A percentile compares a stretch with the other conserved stretches of the same genome.
These are phyloP conservation scores for Bonia amplexicaulis DNA, from an alignment of 176 grass and related monocot genomes.

Conservation along the genomic window DNA sequence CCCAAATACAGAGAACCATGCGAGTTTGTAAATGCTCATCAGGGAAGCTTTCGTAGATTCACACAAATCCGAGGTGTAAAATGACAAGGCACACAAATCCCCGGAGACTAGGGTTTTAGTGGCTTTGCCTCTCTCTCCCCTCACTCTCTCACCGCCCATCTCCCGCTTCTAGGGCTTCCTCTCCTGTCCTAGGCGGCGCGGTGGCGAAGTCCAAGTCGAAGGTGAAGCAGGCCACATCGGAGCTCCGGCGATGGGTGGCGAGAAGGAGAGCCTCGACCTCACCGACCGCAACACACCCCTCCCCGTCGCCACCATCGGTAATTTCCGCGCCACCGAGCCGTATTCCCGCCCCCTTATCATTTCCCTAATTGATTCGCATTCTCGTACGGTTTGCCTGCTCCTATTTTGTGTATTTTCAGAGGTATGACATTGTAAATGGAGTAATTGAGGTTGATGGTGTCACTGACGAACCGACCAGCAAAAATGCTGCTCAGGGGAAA, in stretches of 20 bases:
- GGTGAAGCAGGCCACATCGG: not conserved
- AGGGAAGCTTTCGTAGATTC: not conserved
- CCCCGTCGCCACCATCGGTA: slow-evolving; percentile 36
- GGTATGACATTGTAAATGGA: slow-evolving; percentile 90
- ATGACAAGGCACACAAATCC: not conserved
- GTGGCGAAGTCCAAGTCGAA: slow-evolving; percentile 13
- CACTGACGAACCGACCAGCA: slow-evolving; percentile 36
- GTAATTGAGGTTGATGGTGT: slow-evolving; percentile 62
- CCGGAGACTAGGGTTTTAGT: slow-evolving; percentile 48
- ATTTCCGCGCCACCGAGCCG: not conserved
- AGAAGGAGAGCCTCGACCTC: slow-evolving; percentile 49
- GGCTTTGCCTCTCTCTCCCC: not conserved
- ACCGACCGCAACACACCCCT: slow-evolving; percentile 62
- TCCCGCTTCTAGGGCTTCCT: slow-evolving; percentile 12
- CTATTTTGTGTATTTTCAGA: slow-evolving; percentile 29
- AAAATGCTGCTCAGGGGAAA: slow-evolving; percentile 42
- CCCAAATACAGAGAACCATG: too few species aligned
- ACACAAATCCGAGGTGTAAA: not conserved
- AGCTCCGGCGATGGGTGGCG: slow-evolving; percentile 45
- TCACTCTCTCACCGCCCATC: slow-evolving; percentile 4
- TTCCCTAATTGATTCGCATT: slow-evolving; percentile 12
- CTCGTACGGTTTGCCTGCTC: not conserved
- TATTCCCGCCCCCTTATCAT: not conserved
- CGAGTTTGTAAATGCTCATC: not conserved
- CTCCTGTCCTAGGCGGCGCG: slow-evolving; percentile 8